Conservation (phyloP, 2,329 filamentous ascomycete genomes). For the Triangularia verruculosa region DNA sequence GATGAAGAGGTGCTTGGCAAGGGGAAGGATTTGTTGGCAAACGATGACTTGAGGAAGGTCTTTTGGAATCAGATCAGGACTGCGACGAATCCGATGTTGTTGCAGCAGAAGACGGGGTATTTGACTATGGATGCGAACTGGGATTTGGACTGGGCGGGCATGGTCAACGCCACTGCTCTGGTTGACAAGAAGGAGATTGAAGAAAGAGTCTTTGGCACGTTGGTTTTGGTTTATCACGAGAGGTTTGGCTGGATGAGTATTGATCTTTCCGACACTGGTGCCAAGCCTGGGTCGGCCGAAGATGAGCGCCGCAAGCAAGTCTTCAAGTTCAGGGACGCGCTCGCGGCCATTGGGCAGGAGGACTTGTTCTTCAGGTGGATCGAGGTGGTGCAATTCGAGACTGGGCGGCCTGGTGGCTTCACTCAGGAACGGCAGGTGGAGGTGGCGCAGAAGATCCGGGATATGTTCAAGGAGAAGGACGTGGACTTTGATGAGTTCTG, state of each 20-base stretch:
- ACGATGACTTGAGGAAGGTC: slow-evolving; percentile 47
- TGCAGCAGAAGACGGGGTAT: slow-evolving; percentile 81
- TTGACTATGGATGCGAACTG: slow-evolving; percentile 80
- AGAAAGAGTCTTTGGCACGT: slow-evolving; percentile 66
- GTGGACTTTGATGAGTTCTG: slow-evolving; percentile 84
- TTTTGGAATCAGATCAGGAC: slow-evolving; percentile 60
- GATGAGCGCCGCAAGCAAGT: slow-evolving; percentile 70
- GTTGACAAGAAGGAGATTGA: slow-evolving; percentile 60
- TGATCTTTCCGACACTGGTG: slow-evolving; percentile 45
- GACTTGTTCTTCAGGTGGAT: slow-evolving; percentile 90
- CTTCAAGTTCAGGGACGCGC: slow-evolving; percentile 72
- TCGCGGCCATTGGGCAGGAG: slow-evolving; percentile 77
- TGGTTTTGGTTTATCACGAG: slow-evolving; percentile 66
- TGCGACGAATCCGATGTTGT: slow-evolving; percentile 64
- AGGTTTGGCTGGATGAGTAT: slow-evolving; percentile 71
- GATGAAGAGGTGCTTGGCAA: slow-evolving; percentile 53
- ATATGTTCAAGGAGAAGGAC: slow-evolving; percentile 69
- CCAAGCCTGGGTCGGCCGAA: slow-evolving; percentile 41
- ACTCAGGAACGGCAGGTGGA: slow-evolving; percentile 68
- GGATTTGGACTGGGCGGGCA: slow-evolving; percentile 81
- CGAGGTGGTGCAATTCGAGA: slow-evolving; percentile 86
- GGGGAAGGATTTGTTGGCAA: slow-evolving; percentile 48
- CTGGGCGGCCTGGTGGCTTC: slow-evolving; percentile 74
- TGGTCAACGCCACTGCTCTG: slow-evolving; percentile 70
- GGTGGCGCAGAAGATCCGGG: slow-evolving; percentile 70